These are phyloP conservation scores for Silybum marianum DNA, from an alignment of 129 eudicot genomes.

Conservation along the genomic window DNA sequence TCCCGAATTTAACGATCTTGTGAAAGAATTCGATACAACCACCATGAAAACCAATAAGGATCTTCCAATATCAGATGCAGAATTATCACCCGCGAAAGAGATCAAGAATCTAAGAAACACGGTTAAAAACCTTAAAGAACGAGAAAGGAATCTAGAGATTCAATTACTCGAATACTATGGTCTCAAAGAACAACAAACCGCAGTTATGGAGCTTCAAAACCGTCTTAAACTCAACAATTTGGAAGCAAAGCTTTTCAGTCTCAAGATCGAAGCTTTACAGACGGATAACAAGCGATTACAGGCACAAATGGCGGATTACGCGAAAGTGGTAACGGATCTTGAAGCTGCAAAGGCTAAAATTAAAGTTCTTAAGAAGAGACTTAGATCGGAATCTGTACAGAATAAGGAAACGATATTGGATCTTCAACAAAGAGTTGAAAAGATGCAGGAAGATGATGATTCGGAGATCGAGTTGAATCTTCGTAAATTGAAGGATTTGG, in stretches of 20 bases:
- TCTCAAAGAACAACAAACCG: conserved; percentile 79
- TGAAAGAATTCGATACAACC: conserved; percentile 47
- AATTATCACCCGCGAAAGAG: conserved; percentile 41
- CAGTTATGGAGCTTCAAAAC: conserved; percentile 78
- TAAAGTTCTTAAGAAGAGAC: conserved; percentile 55
- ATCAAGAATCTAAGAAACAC: conserved; percentile 48
- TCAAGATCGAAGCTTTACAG: conserved; percentile 68
- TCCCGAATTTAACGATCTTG: conserved; percentile 63
- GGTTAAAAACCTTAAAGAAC: conserved; percentile 60
- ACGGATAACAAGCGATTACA: conserved; percentile 60
- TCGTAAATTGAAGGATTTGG: conserved; percentile 53
- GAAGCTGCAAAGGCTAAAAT: conserved; percentile 80
- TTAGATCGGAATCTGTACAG: conserved; percentile 63
- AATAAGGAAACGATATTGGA: conserved; percentile 53
- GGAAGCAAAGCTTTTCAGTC: conserved; percentile 66
- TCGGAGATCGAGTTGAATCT: conserved; percentile 34
- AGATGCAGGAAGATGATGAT: conserved; percentile 57
- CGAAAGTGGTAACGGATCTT: conserved; percentile 68
- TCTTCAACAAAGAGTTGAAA: conserved; percentile 63
- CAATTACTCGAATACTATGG: conserved; percentile 80
- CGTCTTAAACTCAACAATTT: conserved; percentile 61
- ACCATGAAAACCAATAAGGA: conserved; percentile 32
- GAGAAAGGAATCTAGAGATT: conserved; percentile 65
- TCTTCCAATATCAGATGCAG: conserved; percentile 19
- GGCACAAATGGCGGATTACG: conserved; percentile 57